Evolutionary conservation across 305 asterid genomes (phyloP).

Genomic region (Solanum hybrid): DNA sequence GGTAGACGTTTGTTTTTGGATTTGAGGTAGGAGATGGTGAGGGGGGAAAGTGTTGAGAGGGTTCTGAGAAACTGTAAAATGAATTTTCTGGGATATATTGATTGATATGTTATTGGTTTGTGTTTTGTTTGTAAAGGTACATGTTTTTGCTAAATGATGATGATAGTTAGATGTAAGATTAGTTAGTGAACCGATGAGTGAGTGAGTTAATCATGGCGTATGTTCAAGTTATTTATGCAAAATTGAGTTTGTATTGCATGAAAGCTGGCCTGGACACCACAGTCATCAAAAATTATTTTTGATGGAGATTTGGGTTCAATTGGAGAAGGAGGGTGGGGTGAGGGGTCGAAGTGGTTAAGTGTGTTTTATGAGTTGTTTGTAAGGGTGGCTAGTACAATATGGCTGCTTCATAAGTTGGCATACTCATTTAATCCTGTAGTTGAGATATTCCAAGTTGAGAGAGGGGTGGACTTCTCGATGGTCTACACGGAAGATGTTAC

Average conservation of each 20-base stretch:
- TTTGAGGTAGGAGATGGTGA: neutral
- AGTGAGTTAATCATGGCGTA: neutral
- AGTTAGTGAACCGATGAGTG: neutral
- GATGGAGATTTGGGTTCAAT: neutral
- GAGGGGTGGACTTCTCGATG: conserved; percentile 61
- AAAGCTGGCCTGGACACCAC: neutral
- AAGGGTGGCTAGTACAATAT: conserved; percentile 78
- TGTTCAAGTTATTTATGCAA: neutral
- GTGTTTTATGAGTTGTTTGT: conserved; percentile 77
- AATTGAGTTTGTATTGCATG: neutral
- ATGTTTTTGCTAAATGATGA: neutral
- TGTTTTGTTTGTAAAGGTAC: neutral
- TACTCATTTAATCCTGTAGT: conserved; percentile 57
- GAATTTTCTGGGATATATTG: neutral
- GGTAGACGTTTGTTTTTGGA: neutral
- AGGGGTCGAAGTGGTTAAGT: neutral
- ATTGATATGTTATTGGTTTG: neutral
- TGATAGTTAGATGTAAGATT: neutral
- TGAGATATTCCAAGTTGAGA: conserved; percentile 75
- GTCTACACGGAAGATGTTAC: conserved; percentile 81
- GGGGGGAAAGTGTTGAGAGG: neutral
- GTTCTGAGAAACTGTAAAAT: neutral
- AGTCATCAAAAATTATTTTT: neutral
- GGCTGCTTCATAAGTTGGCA: conserved; percentile 83
- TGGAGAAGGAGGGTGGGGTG: neutral